Percentiles rank a stretch among this genome's conserved stretches.
phyloP scores from a whole-genome alignment of 805 yeast species.

The Pichia kluyveri region DNA sequence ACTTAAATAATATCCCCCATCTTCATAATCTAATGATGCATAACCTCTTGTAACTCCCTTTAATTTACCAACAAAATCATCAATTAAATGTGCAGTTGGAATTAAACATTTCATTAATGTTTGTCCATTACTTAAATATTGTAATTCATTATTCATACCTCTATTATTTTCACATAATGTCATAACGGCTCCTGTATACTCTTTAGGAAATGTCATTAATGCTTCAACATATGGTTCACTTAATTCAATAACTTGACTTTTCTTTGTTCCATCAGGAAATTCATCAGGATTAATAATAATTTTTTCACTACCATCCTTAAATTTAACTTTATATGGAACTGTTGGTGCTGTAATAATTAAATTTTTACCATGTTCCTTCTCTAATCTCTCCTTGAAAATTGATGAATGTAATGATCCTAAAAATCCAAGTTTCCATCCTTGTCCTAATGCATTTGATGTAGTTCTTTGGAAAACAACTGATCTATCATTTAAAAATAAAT shows the following conservation, averaged over 20 bases:
- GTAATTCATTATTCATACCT: constrained; percentile 74
- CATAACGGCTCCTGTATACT: constrained; percentile 81
- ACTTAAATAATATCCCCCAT: constrained; percentile 73
- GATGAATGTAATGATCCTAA: constrained; percentile 92
- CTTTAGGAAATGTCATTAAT: constrained; percentile 83
- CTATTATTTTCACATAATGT: constrained; percentile 76
- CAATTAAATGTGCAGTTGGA: constrained; percentile 85
- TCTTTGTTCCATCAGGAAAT: constrained; percentile 58
- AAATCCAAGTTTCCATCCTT: constrained; percentile 96
- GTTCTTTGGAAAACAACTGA: constrained; percentile 85
- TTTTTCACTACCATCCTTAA: constrained; percentile 52
- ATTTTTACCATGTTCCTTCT: constrained; percentile 89
- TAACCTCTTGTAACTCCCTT: constrained; percentile 88
- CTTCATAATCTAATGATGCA: constrained; percentile 92
- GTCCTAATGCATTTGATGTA: constrained; percentile 89
- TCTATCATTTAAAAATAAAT: constrained; percentile 83
- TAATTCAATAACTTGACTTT: constrained; percentile 37
- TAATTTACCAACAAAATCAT: constrained; percentile 89
- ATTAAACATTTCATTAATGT: constrained; percentile 69
- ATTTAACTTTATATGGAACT: constrained; percentile 80
- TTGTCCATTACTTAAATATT: constrained; percentile 72
- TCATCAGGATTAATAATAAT: constrained; percentile 86
- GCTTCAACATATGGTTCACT: constrained; percentile 88
- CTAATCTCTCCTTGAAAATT: constrained; percentile 84
- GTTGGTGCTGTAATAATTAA: constrained; percentile 92